These are phyloP conservation scores for Lentinula sp. DNA, from an alignment of 768 basidiomycete species.

Conservation along the genomic window DNA sequence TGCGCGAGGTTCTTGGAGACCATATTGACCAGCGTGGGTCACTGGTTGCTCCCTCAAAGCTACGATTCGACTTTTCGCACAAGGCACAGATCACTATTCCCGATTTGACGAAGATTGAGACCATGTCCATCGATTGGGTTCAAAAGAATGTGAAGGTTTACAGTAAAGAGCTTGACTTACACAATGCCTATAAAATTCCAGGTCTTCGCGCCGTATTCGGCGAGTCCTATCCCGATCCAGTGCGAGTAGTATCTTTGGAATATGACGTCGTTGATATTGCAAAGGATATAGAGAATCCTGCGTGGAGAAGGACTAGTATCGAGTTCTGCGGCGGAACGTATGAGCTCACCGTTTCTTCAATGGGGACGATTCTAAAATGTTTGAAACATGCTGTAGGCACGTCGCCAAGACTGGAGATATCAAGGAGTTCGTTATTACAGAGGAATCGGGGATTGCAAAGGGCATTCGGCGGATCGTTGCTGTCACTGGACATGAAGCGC, in stretches of 20 bases:
- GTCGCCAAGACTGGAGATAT: constrained; percentile 96
- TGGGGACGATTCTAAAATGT: not conserved
- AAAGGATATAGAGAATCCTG: constrained; percentile 79
- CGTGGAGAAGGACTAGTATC: constrained; percentile 87
- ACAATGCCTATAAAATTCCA: constrained; percentile 79
- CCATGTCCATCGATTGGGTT: constrained; percentile 85
- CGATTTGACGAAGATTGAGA: constrained; percentile 81
- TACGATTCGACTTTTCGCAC: constrained; percentile 98
- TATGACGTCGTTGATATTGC: constrained; percentile 83
- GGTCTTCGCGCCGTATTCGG: constrained; percentile 96
- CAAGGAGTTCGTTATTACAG: constrained; percentile 91
- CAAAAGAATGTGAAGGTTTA: constrained; percentile 82
- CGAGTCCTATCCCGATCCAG: constrained; percentile 96
- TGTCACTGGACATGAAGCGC: constrained; percentile 91
- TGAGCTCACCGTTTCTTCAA: constrained; percentile 24
- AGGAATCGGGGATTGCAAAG: constrained; percentile 97
- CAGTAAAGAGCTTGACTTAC: constrained; percentile 78
- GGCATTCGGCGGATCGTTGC: constrained; percentile 94
- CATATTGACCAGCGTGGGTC: constrained; percentile 99
- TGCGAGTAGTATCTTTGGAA: constrained; percentile 89
- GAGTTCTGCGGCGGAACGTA: constrained; percentile 99
- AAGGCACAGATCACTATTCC: constrained; percentile 75
- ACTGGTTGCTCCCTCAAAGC: constrained; percentile 89
- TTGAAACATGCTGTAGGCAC: constrained; percentile 45
- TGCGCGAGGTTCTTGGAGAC: constrained; percentile 93